phyloP scores from a whole-genome alignment of 2,329 filamentous ascomycete species.

The Xylariaceae sp. region DNA sequence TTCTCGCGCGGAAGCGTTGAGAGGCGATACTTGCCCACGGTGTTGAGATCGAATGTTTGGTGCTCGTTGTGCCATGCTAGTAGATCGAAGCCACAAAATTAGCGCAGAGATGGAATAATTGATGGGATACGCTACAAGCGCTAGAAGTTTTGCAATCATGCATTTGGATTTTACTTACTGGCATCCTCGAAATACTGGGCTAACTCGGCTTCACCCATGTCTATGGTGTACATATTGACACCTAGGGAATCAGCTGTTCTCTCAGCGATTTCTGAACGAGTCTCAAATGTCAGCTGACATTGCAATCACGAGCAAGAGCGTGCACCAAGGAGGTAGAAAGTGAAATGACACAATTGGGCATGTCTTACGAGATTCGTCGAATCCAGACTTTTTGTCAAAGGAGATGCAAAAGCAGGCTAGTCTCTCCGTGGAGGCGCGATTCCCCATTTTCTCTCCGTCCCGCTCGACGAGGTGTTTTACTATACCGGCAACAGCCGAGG shows the following conservation, averaged over 20 bases:
- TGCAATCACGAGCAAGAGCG: neutral
- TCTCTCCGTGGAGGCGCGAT: slow-evolving; percentile 27
- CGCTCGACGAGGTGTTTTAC: slow-evolving; percentile 47
- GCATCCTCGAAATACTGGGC: slow-evolving; percentile 45
- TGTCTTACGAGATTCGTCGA: slow-evolving; percentile 42
- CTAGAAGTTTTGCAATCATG: no score
- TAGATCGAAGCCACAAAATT: neutral
- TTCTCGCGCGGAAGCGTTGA: slow-evolving; percentile 38
- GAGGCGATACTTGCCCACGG: slow-evolving; percentile 43
- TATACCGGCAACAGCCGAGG: slow-evolving; percentile 54
- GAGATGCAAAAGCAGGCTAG: slow-evolving; percentile 46
- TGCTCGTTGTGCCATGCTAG: slow-evolving; percentile 35
- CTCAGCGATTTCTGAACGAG: slow-evolving; percentile 21
- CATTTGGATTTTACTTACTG: no score
- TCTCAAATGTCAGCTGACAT: neutral
- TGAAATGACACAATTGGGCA: no score
- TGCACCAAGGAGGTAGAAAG: no score
- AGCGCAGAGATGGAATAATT: no score
- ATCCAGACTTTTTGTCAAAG: slow-evolving; percentile 45
- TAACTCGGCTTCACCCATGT: slow-evolving; percentile 32
- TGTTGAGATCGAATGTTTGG: slow-evolving; percentile 41
- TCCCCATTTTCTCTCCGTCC: slow-evolving; percentile 44
- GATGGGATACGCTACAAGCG: no score
- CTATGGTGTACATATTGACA: slow-evolving; percentile 38
- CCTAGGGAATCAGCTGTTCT: slow-evolving; percentile 42